Base-by-base conservation (phyloP, 31 red algal species). In the Asparagopsis taxiformis region DNA sequence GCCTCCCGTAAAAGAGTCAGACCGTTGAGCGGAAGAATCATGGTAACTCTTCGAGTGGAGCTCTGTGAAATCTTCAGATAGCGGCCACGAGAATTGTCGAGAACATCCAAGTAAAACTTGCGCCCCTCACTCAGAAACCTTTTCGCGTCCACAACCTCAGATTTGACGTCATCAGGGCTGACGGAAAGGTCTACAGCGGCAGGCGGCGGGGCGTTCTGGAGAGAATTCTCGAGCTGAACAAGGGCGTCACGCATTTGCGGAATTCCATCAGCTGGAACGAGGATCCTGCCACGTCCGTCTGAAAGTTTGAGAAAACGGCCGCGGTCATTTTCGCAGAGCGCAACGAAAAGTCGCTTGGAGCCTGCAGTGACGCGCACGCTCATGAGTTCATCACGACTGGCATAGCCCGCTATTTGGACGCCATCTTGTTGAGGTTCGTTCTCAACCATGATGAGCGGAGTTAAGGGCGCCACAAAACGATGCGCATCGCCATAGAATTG, bases 401-500 rank as follows among this genome's bases (percentile, higher is more conserved):
- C 79, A 37, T 84, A 74, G 57, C 68, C 79, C 1, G 58, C 31
- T 17, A 84, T 74, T 35, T 48, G 52, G 13, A 84, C 59, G 68
- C 66, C 79, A 54, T 84, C 79, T 6, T 48, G 57, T 22, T 21
- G 49, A n/a, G 50, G 24, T 31, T 73, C 66, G 68, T 74, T 84
- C 58, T 84, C 79, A 29, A 66, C 79, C 79, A 84, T 84, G 55
- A n/a, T n/a, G n/a, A n/a, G n/a, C n/a, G n/a, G n/a, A n/a, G n/a
- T n/a, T n/a, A n/a, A n/a, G n/a, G n/a, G n/a, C n/a, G n/a, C n/a
- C n/a, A n/a, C n/a, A n/a, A n/a, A n/a, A n/a, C n/a, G n/a, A n/a
- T n/a, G n/a, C n/a, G n/a, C n/a, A n/a, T n/a, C n/a, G n/a, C n/a
- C n/a, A n/a, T n/a, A n/a, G n/a, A n/a, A n/a, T n/a, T n/a, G n/a